Percentiles rank a stretch among this genome's conserved stretches.
phyloP scores from a whole-genome alignment of 1,139 yeast species.

The Debaryomyces psychrophilus region DNA sequence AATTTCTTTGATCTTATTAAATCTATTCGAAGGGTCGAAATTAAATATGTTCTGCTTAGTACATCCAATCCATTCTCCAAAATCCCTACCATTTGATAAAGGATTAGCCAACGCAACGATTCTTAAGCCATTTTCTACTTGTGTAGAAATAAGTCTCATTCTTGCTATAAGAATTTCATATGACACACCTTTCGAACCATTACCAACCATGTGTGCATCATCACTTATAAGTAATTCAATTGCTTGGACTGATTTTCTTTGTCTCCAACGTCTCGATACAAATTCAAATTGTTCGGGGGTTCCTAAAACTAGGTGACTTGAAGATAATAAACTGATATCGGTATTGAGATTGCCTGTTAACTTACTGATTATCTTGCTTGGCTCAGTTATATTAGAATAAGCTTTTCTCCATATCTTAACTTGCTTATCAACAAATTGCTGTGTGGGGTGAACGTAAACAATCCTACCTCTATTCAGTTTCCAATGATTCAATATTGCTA shows the following conservation, averaged over 20 bases:
- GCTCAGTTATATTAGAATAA: slow-evolving; percentile 39
- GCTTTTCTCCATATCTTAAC: slow-evolving; percentile 54
- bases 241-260: slow-evolving; percentile 66
- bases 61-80: slow-evolving; percentile 88
- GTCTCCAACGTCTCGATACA: slow-evolving; percentile 81
- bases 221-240: slow-evolving; percentile 74
- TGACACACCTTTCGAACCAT: slow-evolving; percentile 52
- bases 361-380: slow-evolving; percentile 53
- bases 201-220: slow-evolving; percentile 73
- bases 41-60: slow-evolving; percentile 61
- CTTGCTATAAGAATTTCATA: slow-evolving; percentile 77
- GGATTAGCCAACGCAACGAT: slow-evolving; percentile 71
- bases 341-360: slow-evolving; percentile 63
- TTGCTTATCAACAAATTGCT: slow-evolving; percentile 53
- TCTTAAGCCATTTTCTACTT: slow-evolving; percentile 57
- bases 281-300: slow-evolving; percentile 80
- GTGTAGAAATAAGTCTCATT: slow-evolving; percentile 68
- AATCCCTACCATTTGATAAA: slow-evolving; percentile 71
- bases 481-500: slow-evolving; percentile 77
- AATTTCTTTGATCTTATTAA: slow-evolving; percentile 57
- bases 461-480: slow-evolving; percentile 57
- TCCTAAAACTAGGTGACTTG: slow-evolving; percentile 68
- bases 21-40: slow-evolving; percentile 66
- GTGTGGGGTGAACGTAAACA: slow-evolving; percentile 67
- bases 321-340: slow-evolving; percentile 59